Conservation (phyloP, 768 basidiomycete species). For the Aureoboletus auriporus region DNA sequence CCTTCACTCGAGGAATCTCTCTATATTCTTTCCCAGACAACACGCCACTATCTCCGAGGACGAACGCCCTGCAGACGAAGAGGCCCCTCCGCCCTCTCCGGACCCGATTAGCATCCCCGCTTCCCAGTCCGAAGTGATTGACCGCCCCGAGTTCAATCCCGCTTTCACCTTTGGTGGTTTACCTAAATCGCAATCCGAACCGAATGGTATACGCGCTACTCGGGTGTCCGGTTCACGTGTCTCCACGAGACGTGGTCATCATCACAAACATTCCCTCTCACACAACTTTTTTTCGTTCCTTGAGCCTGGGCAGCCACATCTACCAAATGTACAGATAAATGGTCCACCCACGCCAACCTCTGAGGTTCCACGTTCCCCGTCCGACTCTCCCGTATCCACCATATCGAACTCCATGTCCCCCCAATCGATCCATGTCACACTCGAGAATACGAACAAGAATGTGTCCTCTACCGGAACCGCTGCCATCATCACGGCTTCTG, state of each 20-base stretch:
- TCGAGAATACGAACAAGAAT: constrained; percentile 6
- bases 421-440: neutral
- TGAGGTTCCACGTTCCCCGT: constrained; percentile 48
- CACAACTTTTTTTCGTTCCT: constrained; percentile 97
- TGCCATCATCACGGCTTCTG: constrained; percentile 22
- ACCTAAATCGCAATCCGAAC: constrained; percentile 27
- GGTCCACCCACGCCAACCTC: constrained; percentile 57
- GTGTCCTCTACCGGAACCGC: constrained; percentile 20
- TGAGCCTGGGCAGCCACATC: constrained; percentile 52
- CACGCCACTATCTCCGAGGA: constrained; percentile 66
- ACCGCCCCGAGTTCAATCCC: constrained; percentile 37
- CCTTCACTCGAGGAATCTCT: constrained; percentile 87
- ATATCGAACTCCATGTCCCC: constrained; percentile 8
- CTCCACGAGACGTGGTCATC: constrained; percentile 56
- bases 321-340: constrained; percentile 10
- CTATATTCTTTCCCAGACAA: constrained; percentile 83
- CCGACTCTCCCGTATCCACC: constrained; percentile 19
- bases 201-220: constrained; percentile 11
- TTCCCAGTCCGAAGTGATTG: constrained; percentile 33
- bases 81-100: constrained; percentile 45
- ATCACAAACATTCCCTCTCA: constrained; percentile 91
- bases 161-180: constrained; percentile 65
- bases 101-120: constrained; percentile 39
- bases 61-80: constrained; percentile 43
- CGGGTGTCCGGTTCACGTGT: constrained; percentile 19